A percentile compares a stretch with the other conserved stretches of the same genome.
These are phyloP conservation scores for Fusarium fracticaudum DNA, from an alignment of 2,329 filamentous ascomycete species.

Conservation along the genomic window DNA sequence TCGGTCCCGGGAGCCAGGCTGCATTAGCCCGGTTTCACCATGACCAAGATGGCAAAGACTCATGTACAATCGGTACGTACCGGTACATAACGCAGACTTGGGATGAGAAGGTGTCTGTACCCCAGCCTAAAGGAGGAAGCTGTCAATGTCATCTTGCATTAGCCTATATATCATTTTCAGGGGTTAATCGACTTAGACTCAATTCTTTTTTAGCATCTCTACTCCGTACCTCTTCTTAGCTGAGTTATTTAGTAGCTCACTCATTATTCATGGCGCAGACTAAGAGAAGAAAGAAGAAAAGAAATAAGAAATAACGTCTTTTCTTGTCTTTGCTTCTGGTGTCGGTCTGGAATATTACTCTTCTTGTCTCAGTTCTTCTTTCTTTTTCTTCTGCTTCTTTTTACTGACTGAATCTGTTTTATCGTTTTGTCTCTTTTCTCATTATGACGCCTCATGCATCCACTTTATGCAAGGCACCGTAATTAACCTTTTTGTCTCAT, in stretches of 20 bases:
- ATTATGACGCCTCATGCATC: slow-evolving; percentile 18
- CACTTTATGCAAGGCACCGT: slow-evolving; percentile 28
- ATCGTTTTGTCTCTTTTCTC: slow-evolving; percentile 24
- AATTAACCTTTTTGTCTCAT: slow-evolving; percentile 6
- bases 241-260: neutral
- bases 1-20: slow-evolving; percentile 40
- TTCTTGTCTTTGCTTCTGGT: slow-evolving; percentile 22
- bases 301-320: neutral
- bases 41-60: neutral
- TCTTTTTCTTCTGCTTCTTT: neutral
- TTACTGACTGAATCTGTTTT: neutral
- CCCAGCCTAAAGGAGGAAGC: slow-evolving; percentile 32
- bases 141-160: slow-evolving; percentile 43
- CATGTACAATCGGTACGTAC: slow-evolving; percentile 16
- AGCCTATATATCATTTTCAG: slow-evolving; percentile 21
- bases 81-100: slow-evolving; percentile 11
- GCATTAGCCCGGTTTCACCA: slow-evolving; percentile 41
- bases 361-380: slow-evolving; percentile 7
- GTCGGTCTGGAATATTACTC: slow-evolving; percentile 34
- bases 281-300: neutral
- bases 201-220: neutral
- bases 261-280: neutral
- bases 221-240: neutral
- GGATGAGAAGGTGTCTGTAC: slow-evolving; percentile 7
- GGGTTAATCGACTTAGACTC: neutral